phyloP scores from a whole-genome alignment of 1,284 basidiomycete species.

The Moesziomyces globuligerus region DNA sequence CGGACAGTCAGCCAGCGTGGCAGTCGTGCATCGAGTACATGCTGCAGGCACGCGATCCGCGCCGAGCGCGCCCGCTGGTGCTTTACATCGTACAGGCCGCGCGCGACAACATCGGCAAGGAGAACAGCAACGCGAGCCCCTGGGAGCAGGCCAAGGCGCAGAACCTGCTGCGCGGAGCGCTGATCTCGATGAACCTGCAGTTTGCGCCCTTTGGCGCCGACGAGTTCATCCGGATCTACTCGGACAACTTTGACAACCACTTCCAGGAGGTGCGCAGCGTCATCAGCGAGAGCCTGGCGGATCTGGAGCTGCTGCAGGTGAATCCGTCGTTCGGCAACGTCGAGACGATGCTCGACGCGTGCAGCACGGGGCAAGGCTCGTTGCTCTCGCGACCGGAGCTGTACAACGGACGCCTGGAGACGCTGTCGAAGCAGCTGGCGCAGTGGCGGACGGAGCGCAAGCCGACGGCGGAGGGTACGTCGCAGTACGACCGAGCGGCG shows the following conservation, averaged over 20 bases:
- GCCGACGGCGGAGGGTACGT: constrained; percentile 67
- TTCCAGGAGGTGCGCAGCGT: constrained; percentile 68
- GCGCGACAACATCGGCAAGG: constrained; percentile 45
- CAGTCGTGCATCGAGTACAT: constrained; percentile 71
- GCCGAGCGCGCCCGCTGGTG: constrained; percentile 80
- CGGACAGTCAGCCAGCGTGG: constrained; percentile 69
- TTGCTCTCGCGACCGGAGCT: constrained; percentile 71
- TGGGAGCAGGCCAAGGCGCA: constrained; percentile 68
- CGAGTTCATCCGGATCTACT: constrained; percentile 60
- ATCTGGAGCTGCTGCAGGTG: constrained; percentile 68
- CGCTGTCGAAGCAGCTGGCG: constrained; percentile 61
- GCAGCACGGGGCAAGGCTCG: constrained; percentile 72
- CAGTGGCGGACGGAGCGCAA: constrained; percentile 64
- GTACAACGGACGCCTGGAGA: constrained; percentile 71
- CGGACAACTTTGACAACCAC: constrained; percentile 62
- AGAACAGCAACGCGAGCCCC: constrained; percentile 44
- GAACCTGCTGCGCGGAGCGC: constrained; percentile 70
- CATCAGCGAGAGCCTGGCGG: constrained; percentile 67
- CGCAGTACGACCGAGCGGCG: constrained; percentile 61
- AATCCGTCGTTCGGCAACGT: constrained; percentile 80
- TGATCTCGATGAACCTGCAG: constrained; percentile 51
- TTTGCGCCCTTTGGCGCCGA: constrained; percentile 47
- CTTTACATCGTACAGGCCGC: constrained; percentile 70
- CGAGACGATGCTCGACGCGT: constrained; percentile 75
- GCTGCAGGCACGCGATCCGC: constrained; percentile 82